phyloP scores from a whole-genome alignment of 306 rosid species.

The Cucurbita pepo region DNA sequence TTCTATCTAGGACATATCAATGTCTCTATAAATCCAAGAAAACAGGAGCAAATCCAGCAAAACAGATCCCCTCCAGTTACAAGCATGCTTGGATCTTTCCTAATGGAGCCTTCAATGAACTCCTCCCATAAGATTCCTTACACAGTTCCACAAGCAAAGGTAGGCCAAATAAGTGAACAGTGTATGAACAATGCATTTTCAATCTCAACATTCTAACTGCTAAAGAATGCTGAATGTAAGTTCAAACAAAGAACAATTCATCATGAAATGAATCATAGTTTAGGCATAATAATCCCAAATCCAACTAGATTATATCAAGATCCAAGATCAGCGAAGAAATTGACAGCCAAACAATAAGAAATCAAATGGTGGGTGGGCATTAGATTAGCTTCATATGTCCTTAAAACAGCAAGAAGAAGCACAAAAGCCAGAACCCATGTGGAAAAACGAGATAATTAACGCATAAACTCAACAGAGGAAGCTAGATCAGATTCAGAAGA shows the following conservation, averaged over 20 bases:
- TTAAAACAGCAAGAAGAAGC: not conserved
- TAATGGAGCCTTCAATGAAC: not conserved
- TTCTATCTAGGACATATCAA: not conserved
- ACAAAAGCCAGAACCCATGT: not conserved
- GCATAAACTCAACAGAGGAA: not conserved
- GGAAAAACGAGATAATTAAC: not conserved
- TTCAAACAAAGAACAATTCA: not conserved
- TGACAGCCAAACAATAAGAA: not conserved
- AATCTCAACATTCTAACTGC: not conserved
- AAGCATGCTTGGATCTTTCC: not conserved
- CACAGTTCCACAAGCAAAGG: not conserved
- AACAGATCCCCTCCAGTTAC: not conserved
- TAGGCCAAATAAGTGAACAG: not conserved
- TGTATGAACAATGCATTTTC: not conserved
- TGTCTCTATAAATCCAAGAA: not conserved
- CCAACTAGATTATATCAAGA: not conserved
- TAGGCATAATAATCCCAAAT: not conserved
- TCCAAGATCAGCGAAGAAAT: not conserved
- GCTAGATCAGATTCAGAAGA: slow-evolving; percentile 5
- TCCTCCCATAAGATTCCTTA: not conserved
- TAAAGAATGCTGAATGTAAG: not conserved
- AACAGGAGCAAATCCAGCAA: slow-evolving; percentile 1
- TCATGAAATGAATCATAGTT: not conserved
- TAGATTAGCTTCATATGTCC: not conserved
- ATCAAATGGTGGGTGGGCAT: not conserved